Base-by-base conservation (phyloP, 805 yeast genomes). In the Candida xyloterini region DNA sequence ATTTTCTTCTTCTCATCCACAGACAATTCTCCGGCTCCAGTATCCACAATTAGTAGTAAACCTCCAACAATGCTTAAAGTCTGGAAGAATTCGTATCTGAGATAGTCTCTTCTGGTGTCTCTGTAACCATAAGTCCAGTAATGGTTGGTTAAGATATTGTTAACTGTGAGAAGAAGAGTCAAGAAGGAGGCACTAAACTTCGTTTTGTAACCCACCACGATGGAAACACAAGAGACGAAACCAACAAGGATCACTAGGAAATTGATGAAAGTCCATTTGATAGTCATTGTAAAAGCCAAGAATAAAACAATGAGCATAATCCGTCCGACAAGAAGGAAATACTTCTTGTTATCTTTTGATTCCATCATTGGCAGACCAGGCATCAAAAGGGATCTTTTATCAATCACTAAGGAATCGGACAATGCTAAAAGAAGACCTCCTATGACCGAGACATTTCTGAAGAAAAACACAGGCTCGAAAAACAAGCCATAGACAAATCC, bases 41-140 rank as follows among this genome's bases (percentile, higher is more conserved):
- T 87, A 66, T 85, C 88, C 44, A 87, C 96, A 46, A 93, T 86
- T 51, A 93, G 70, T 46, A 91, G 67, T 47, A 91, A 76, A 1
- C 98, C 99, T 42, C 99, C 99, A 35, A 91, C 90, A 60, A 91
- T 91, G 42, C 95, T 84, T 59, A 91, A 72, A 27, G 95, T 88
- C 69, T 93, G 99, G 75, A 84, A 91, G 63, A 85, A 86, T 65
- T 90, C 98, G 63, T 90, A 93, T 64, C 85, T 85, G 62, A 88
- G 67, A 64, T 79, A 85, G 66, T 91, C 99, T 57, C 96, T 80
- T 64, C 81, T 78, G 24, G 91, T 78, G 54, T 84, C 87, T 46
- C 73, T 75, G 35, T 75, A 59, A 36, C 78, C 75, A 70, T 81
- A 76, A 39, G 78, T 69, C 99, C 99, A 91, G 72, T 88, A 91